Percentiles rank a stretch among this genome's conserved stretches.
These are phyloP conservation scores for Paramecium tetraurelia DNA, from an alignment of 73 alveolate genomes.

Conservation along the genomic window DNA sequence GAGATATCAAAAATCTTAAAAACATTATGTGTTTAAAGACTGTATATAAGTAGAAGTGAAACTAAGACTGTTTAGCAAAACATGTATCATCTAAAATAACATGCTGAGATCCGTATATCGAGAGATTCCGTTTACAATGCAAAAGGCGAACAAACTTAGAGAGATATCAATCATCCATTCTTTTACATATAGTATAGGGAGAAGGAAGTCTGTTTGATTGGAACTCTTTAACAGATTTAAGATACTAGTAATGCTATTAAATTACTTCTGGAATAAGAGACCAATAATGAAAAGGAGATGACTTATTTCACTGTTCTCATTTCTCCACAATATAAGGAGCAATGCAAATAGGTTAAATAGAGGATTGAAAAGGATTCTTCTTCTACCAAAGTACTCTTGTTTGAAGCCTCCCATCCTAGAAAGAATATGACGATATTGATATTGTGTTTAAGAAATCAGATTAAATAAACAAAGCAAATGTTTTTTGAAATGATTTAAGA, in stretches of 20 bases:
- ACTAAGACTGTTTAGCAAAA: conserved; percentile 47
- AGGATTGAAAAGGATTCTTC: conserved; percentile 42
- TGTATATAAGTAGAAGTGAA: conserved; percentile 60
- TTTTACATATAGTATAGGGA: conserved; percentile 54
- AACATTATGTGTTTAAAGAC: conserved; percentile 24
- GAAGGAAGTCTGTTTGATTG: conserved; percentile 54
- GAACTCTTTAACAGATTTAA: conserved; percentile 49
- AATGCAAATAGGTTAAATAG: conserved; percentile 25
- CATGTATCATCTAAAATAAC: background rate
- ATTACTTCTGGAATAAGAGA: conserved; percentile 24
- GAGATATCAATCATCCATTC: conserved; percentile 63
- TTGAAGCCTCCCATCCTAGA: conserved; percentile 62
- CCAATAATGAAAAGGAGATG: conserved; percentile 47
- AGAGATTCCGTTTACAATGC: conserved; percentile 33
- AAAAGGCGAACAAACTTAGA: conserved; percentile 27
- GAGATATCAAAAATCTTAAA: background rate
- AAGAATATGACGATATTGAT: conserved; percentile 58
- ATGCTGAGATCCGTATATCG: conserved; percentile 54
- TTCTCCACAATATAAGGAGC: conserved; percentile 39
- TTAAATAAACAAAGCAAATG: conserved; percentile 1
- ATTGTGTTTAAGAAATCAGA: conserved; percentile 4
- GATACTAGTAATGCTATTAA: conserved; percentile 25
- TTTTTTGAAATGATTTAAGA: conserved; percentile 26
- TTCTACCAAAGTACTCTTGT: conserved; percentile 48
- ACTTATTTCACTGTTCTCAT: conserved; percentile 53